Percentiles rank a stretch among this genome's conserved stretches.
Evolutionary conservation across 2,329 filamentous ascomycete species (phyloP).

Genomic region (Orbilia brochopaga): DNA sequence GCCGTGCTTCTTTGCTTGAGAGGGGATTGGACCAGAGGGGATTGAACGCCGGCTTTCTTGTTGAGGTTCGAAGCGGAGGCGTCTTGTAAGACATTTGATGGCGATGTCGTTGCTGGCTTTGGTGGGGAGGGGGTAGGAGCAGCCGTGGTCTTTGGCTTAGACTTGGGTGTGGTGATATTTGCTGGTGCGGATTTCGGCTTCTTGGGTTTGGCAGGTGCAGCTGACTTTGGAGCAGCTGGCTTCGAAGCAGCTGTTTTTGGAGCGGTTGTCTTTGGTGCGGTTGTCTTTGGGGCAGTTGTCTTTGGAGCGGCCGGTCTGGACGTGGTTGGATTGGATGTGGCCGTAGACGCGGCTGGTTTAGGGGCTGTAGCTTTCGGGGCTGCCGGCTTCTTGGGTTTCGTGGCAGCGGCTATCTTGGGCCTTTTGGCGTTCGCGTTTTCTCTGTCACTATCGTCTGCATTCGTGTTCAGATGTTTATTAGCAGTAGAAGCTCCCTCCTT

Average conservation of each 20-base stretch:
- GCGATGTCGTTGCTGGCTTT: conserved; percentile 3
- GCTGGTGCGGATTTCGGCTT: conserved; percentile 5
- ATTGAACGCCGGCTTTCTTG: conserved; percentile 1
- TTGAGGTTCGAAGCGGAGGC: conserved; percentile 15
- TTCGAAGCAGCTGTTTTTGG: background rate
- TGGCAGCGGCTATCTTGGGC: conserved; percentile 3
- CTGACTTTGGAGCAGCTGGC: conserved; percentile 8
- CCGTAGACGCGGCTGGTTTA: too few species aligned
- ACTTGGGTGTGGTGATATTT: conserved; percentile 8
- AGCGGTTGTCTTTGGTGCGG: conserved; percentile 8
- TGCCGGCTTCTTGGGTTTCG: conserved; percentile 8
- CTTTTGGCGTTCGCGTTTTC: conserved; percentile 12
- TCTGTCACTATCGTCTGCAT: background rate
- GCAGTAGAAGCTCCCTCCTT: background rate
- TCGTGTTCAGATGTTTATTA: background rate
- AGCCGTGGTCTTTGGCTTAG: background rate
- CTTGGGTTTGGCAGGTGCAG: conserved; percentile 2
- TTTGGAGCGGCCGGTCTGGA: conserved; percentile 1
- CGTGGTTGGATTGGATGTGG: too few species aligned
- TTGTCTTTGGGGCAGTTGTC: background rate
- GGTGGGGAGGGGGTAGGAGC: background rate
- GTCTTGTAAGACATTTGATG: conserved; percentile 9
- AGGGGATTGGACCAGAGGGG: background rate
- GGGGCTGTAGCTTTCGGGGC: background rate
- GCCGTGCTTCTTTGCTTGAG: background rate